Evolutionary conservation across 2,329 filamentous ascomycete genomes (phyloP).

Genomic region (Orbilia ellipsospora): DNA sequence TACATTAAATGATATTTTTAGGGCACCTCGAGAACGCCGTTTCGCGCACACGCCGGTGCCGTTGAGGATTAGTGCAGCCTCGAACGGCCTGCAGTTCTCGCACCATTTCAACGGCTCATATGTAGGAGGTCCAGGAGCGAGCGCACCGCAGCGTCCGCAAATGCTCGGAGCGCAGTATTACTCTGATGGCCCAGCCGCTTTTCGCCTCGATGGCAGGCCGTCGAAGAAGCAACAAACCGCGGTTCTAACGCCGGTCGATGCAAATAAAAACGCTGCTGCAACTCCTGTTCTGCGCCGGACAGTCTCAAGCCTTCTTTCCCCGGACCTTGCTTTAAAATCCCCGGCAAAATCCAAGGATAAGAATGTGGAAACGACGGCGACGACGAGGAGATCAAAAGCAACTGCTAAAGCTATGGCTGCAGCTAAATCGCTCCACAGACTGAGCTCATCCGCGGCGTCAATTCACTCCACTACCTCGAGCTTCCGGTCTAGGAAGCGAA

Average conservation of each 20-base stretch:
- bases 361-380: constrained; percentile 18
- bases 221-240: constrained; percentile 52
- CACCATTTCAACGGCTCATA: constrained; percentile 53
- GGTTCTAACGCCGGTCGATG: constrained; percentile 42
- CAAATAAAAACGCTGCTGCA: constrained; percentile 41
- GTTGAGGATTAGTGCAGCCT: constrained; percentile 48
- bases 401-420: constrained; percentile 32
- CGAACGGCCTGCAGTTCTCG: constrained; percentile 55
- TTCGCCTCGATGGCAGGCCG: constrained; percentile 37
- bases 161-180: constrained; percentile 40
- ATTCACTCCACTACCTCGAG: constrained; percentile 58
- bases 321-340: constrained; percentile 41
- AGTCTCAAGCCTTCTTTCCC: constrained; percentile 48
- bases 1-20: constrained; percentile 19
- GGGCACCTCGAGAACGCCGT: constrained; percentile 47
- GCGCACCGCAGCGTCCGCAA: constrained; percentile 27
- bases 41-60: constrained; percentile 34
- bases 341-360: constrained; percentile 36
- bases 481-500: constrained; percentile 58
- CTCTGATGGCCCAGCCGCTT: constrained; percentile 35
- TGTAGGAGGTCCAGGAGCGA: constrained; percentile 5
- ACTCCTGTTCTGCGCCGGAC: constrained; percentile 37
- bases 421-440: constrained; percentile 44
- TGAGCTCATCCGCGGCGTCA: constrained; percentile 57
- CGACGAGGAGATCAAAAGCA: constrained; percentile 2